These are phyloP conservation scores for Astrothelium subdiscretum DNA, from an alignment of 495 filamentous ascomycete species.

Conservation along the genomic window DNA sequence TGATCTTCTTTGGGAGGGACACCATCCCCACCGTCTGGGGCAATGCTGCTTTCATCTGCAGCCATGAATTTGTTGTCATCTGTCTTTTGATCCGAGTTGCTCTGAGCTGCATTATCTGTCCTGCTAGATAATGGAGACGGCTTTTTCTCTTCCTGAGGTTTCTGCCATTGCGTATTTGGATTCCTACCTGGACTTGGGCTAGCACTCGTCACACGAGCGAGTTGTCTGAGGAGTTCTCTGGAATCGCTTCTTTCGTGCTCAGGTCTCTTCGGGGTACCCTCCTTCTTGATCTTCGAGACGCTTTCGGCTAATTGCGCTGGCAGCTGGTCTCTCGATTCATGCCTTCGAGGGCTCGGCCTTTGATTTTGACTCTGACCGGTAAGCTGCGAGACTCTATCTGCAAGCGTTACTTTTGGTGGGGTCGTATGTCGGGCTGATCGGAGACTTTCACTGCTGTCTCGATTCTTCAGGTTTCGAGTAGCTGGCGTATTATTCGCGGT, in stretches of 20 bases:
- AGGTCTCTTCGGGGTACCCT: slow-evolving; percentile 16
- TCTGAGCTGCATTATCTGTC: neutral
- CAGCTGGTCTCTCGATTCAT: neutral
- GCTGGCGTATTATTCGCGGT: neutral
- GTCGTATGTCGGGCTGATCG: neutral
- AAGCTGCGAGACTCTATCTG: neutral
- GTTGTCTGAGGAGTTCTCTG: slow-evolving; percentile 49
- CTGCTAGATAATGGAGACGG: neutral
- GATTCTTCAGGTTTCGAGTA: neutral
- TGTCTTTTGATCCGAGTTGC: neutral
- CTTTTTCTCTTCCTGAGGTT: neutral
- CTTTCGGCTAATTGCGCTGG: neutral
- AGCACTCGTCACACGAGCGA: slow-evolving; percentile 50
- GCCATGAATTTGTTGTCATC: neutral
- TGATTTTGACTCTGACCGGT: neutral
- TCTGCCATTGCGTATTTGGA: neutral
- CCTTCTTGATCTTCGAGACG: slow-evolving; percentile 13
- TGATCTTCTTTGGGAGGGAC: neutral
- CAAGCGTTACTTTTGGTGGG: neutral
- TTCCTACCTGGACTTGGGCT: slow-evolving; percentile 32
- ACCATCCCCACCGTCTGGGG: neutral
- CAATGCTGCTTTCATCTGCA: neutral
- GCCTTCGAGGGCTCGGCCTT: neutral
- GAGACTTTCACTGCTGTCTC: neutral
- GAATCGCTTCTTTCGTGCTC: slow-evolving; percentile 42